A percentile compares a stretch with the other conserved stretches of the same genome.
These are phyloP conservation scores for Phaeosphaeriaceae sp. DNA, from an alignment of 2,329 filamentous ascomycete genomes.

Conservation along the genomic window DNA sequence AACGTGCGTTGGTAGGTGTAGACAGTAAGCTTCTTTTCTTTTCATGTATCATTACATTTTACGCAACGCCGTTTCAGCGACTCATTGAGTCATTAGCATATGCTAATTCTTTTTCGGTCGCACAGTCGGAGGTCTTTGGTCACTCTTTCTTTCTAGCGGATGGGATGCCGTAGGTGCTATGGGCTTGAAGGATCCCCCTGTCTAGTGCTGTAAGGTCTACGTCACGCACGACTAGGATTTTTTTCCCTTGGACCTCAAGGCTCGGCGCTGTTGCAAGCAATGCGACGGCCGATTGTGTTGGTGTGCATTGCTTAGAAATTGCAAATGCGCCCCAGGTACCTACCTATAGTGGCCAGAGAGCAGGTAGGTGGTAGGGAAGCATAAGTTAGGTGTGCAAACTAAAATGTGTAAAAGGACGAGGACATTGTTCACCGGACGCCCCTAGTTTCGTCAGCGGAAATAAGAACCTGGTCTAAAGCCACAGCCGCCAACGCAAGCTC, in stretches of 20 bases:
- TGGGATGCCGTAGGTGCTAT: constrained; percentile 13
- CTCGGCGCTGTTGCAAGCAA: constrained; percentile 4
- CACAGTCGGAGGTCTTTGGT: constrained; percentile 12
- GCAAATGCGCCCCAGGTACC: no score
- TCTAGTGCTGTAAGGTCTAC: constrained; percentile 11
- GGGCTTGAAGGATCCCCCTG: constrained; percentile 12
- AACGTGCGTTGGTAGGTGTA: constrained; percentile 18
- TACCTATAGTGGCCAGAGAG: no score
- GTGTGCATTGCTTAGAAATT: background rate
- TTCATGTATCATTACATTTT: no score
- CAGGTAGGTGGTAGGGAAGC: no score
- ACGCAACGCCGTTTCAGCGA: constrained; percentile 16
- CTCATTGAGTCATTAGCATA: no score
- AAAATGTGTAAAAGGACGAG: background rate
- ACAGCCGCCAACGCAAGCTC: constrained; percentile 24
- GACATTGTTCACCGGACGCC: constrained; percentile 14
- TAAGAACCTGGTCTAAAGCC: constrained; percentile 25
- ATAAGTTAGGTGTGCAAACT: no score
- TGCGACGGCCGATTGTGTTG: background rate
- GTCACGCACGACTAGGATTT: constrained; percentile 23
- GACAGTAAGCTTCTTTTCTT: no score
- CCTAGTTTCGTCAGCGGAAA: constrained; percentile 29
- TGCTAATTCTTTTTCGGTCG: no score
- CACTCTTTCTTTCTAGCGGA: constrained; percentile 19
- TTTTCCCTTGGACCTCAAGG: constrained; percentile 5